Base-by-base conservation (phyloP, 805 yeast species). In the Hemisphaericaspora nanyangensis region DNA sequence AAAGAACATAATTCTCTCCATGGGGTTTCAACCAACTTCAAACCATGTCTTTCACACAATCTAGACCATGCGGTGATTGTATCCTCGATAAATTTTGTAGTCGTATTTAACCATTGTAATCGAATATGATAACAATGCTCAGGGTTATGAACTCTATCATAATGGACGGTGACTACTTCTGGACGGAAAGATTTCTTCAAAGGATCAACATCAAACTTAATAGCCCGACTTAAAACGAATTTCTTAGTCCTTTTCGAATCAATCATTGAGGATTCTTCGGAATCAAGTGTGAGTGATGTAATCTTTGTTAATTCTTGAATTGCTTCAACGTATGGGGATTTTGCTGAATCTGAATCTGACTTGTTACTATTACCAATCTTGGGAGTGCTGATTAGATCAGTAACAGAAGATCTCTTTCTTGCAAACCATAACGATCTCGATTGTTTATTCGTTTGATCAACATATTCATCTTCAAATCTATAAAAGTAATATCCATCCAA, bases 401-500 rank as follows among this genome's bases (percentile, higher is more conserved):
- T 19, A 3, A 34, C 42, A 20, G 42, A 44, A 22, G 12, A 8
- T 17, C 40, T 37, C 28, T 47, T 51, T 34, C 56, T 61, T n/a
- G 46, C 40, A 40, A 67, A 67, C 73, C 73, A 67, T 26, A 61
- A 35, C 26, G 8, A 12, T 22, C 11, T 22, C 5, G 48, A 27
- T 19, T 45, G 49, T 20, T 44, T 52, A 33, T 55, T 52, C 19
- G 61, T 44, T 30, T 54, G 58, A 29, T 66, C 64, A 10, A 66
- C 59, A 46, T 71, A 84, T 22, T 81, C 83, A 1, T 76, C 75
- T 22, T 44, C 72, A 37, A 90, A 58, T 50, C 78, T 81, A 54
- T 91, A 91, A 59, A 91, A 91, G 56, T 89, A 91, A 53, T 93
- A 90, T 0, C 99, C 99, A 62, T 91, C 95, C 37, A 89, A 61